phyloP scores from a whole-genome alignment of 1,139 yeast genomes.

The Candida neerlandica region DNA sequence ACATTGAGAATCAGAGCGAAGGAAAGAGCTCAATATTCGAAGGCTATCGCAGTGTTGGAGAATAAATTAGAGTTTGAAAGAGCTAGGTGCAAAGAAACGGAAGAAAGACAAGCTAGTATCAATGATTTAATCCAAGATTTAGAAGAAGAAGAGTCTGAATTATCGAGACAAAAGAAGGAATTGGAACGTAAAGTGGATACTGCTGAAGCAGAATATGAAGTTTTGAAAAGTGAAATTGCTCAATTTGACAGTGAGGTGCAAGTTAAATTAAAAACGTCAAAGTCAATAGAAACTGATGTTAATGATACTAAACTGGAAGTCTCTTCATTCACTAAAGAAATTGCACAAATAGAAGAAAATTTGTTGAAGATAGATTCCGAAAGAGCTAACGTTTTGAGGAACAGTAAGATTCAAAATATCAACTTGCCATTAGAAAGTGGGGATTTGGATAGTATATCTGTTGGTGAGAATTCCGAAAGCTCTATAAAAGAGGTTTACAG shows the following conservation, averaged over 20 bases:
- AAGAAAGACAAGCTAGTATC: constrained; percentile 44
- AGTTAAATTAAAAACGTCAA: constrained; percentile 28
- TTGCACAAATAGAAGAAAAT: constrained; percentile 51
- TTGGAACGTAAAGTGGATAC: constrained; percentile 44
- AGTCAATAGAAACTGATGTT: constrained; percentile 32
- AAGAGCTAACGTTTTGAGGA: constrained; percentile 62
- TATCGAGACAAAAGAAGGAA: constrained; percentile 31
- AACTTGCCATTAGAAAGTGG: constrained; percentile 68
- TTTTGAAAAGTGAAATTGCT: constrained; percentile 40
- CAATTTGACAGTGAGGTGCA: constrained; percentile 27
- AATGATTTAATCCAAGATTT: constrained; percentile 33
- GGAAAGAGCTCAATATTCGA: constrained; percentile 62
- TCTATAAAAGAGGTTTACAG: constrained; percentile 44
- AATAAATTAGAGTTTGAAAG: constrained; percentile 67
- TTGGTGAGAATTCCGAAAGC: constrained; percentile 41
- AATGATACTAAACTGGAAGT: constrained; percentile 39
- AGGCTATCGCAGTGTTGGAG: constrained; percentile 61
- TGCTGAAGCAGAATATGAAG: constrained; percentile 53
- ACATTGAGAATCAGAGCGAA: constrained; percentile 60
- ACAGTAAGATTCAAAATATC: constrained; percentile 75
- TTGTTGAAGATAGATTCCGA: constrained; percentile 59
- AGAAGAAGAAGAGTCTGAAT: constrained; percentile 33
- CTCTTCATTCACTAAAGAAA: constrained; percentile 29
- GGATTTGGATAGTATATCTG: constrained; percentile 51
- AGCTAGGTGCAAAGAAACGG: constrained; percentile 55